Conservation (phyloP, 1,284 basidiomycete species). For the Apiotrichum akiyoshidainum region DNA sequence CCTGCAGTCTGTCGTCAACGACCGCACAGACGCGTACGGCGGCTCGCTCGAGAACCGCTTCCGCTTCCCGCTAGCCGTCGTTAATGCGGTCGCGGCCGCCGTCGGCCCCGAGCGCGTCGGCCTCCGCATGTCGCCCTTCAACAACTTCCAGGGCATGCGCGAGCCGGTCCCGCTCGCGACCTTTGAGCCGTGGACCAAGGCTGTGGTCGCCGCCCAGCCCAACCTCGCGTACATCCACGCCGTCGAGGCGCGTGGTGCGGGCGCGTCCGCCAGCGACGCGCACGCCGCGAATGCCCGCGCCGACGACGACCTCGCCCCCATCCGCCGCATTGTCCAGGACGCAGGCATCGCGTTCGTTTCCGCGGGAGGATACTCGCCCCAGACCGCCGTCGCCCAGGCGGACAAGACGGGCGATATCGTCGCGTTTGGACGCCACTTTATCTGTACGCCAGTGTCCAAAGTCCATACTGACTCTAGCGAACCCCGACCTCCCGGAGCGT, state of each 20-base stretch:
- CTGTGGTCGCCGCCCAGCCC: slow-evolving; percentile 44
- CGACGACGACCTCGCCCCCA: slow-evolving; percentile 24
- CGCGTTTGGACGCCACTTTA: slow-evolving; percentile 56
- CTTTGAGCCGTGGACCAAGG: slow-evolving; percentile 35
- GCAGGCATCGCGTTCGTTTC: slow-evolving; percentile 50
- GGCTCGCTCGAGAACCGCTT: slow-evolving; percentile 59
- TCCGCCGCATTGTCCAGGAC: slow-evolving; percentile 26
- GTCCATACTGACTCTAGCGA: no score
- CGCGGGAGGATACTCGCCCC: slow-evolving; percentile 53
- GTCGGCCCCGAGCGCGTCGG: slow-evolving; percentile 56
- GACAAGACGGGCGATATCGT: slow-evolving; percentile 50
- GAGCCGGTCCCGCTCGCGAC: slow-evolving; percentile 54
- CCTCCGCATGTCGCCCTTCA: slow-evolving; percentile 59
- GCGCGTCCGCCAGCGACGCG: slow-evolving; percentile 21
- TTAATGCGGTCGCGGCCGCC: slow-evolving; percentile 54
- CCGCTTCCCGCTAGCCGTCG: slow-evolving; percentile 57
- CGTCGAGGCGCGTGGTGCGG: slow-evolving; percentile 53
- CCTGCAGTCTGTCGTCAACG: slow-evolving; percentile 56
- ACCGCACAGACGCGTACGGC: slow-evolving; percentile 61
- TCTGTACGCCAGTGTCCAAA: slow-evolving; percentile 25
- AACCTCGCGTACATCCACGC: slow-evolving; percentile 62
- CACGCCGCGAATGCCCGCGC: slow-evolving; percentile 14
- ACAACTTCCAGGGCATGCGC: slow-evolving; percentile 51
- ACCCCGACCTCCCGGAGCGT: slow-evolving; percentile 60
- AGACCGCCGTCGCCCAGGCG: slow-evolving; percentile 31